Conservation (phyloP, 805 yeast species). For the Kuraishia piskuri region DNA sequence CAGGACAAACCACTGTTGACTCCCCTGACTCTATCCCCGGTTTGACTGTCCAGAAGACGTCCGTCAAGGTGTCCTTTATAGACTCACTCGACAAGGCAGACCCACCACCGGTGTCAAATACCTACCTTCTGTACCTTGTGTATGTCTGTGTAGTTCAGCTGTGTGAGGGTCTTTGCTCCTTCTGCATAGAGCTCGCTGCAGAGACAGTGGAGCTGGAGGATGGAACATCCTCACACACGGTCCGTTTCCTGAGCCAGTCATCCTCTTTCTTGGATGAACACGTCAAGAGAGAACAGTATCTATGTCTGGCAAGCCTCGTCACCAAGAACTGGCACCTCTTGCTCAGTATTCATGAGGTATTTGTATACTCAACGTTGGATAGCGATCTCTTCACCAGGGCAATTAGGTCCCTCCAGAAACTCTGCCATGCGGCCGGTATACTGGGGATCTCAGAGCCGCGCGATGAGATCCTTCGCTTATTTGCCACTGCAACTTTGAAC, state of each 20-base stretch:
- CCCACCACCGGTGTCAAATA: conserved; percentile 59
- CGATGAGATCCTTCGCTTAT: conserved; percentile 44
- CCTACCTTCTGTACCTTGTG: conserved; percentile 54
- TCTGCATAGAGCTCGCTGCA: conserved; percentile 33
- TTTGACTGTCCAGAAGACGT: conserved; percentile 34
- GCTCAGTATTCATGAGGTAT: conserved; percentile 36
- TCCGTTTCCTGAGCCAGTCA: conserved; percentile 15
- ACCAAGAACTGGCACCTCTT: conserved; percentile 29
- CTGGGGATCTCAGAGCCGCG: conserved; percentile 49
- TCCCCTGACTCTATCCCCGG: conserved; percentile 13
- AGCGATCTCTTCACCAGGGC: conserved; percentile 57
- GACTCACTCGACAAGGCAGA: conserved; percentile 78
- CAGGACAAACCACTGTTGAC: neutral
- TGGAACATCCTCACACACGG: neutral
- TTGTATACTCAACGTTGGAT: conserved; percentile 61
- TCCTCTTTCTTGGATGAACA: conserved; percentile 10
- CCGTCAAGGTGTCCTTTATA: conserved; percentile 45
- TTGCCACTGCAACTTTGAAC: conserved; percentile 35
- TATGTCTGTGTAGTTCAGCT: conserved; percentile 42
- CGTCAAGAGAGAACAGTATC: conserved; percentile 6
- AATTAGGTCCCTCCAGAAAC: conserved; percentile 68
- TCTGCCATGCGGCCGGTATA: conserved; percentile 77
- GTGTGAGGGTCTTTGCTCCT: conserved; percentile 61
- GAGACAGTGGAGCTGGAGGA: neutral
- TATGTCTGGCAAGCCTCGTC: conserved; percentile 18